Evolutionary conservation across 2,329 filamentous ascomycete genomes (phyloP).

Genomic region (Pezicula radicicola): DNA sequence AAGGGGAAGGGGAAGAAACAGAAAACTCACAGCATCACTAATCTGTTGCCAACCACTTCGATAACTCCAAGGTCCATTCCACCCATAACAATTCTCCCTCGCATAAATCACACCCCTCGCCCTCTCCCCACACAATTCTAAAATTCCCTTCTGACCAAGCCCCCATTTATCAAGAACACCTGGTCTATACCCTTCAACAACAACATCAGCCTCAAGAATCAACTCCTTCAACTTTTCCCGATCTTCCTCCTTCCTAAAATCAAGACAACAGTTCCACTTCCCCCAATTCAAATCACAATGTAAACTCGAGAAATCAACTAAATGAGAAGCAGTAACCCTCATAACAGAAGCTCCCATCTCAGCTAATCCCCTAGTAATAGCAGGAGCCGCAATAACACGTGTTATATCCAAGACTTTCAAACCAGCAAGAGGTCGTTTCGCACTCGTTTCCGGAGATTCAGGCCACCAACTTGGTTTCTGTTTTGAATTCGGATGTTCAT

Average conservation of each 20-base stretch:
- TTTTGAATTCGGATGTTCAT: constrained; percentile 13
- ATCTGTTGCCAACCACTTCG: constrained; percentile 51
- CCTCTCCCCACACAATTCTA: constrained; percentile 35
- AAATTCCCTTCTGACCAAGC: constrained; percentile 36
- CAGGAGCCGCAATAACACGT: constrained; percentile 41
- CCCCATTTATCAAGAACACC: constrained; percentile 39
- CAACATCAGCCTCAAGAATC: constrained; percentile 46
- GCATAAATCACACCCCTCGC: constrained; percentile 44
- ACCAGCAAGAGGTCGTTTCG: constrained; percentile 15
- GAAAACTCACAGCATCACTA: constrained; percentile 11
- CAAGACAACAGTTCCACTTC: constrained; percentile 43
- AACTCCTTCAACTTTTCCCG: constrained; percentile 37
- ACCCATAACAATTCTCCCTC: constrained; percentile 49
- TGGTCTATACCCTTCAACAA: constrained; percentile 50
- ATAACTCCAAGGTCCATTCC: constrained; percentile 40
- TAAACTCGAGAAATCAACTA: constrained; percentile 34
- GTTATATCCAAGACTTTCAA: constrained; percentile 36
- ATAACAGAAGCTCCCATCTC: constrained; percentile 44
- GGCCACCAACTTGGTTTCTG: constrained; percentile 10
- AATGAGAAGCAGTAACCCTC: constrained; percentile 38
- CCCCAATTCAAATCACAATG: constrained; percentile 36
- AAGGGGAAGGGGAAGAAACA: neutral
- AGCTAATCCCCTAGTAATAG: constrained; percentile 36
- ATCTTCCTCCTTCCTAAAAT: constrained; percentile 41
- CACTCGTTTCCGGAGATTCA: neutral